Evolutionary conservation across 306 rosid species (phyloP).

Genomic region (Corylus avellana): DNA sequence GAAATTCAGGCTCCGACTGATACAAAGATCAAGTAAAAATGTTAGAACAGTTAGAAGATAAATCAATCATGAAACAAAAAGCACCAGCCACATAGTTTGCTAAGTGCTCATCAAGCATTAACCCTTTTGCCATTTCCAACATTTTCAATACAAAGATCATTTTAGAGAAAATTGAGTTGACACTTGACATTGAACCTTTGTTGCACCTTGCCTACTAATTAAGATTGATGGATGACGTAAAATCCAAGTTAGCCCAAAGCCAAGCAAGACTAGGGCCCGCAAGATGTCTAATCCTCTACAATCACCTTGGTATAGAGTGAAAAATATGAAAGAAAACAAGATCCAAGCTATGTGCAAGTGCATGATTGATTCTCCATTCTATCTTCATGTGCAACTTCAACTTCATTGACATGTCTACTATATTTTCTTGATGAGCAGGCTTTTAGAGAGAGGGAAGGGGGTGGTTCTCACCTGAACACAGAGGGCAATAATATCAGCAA

Average conservation of each 20-base stretch:
- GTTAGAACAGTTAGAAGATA: background rate
- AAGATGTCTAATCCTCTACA: background rate
- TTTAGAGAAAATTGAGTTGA: background rate
- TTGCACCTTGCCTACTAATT: background rate
- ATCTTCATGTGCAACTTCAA: background rate
- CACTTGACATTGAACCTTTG: background rate
- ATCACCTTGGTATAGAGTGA: background rate
- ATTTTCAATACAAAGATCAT: background rate
- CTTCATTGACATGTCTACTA: background rate
- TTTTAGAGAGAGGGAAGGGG: background rate
- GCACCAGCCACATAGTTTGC: background rate
- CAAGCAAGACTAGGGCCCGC: background rate
- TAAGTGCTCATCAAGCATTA: background rate
- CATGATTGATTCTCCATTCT: background rate
- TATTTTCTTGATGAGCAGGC: background rate
- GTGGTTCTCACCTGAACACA: slow-evolving; percentile 66
- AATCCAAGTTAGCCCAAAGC: background rate
- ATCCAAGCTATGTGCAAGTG: background rate
- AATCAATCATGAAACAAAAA: background rate
- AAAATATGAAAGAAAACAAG: background rate
- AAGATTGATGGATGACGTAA: background rate
- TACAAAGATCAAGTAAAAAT: background rate
- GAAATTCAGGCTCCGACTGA: slow-evolving; percentile 71
- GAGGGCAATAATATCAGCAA: slow-evolving; percentile 76
- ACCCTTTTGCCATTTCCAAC: background rate